A percentile compares a stretch with the other conserved stretches of the same genome.
These are phyloP conservation scores for Microdochium paspali DNA, from an alignment of 2,329 filamentous ascomycete genomes.

Conservation along the genomic window DNA sequence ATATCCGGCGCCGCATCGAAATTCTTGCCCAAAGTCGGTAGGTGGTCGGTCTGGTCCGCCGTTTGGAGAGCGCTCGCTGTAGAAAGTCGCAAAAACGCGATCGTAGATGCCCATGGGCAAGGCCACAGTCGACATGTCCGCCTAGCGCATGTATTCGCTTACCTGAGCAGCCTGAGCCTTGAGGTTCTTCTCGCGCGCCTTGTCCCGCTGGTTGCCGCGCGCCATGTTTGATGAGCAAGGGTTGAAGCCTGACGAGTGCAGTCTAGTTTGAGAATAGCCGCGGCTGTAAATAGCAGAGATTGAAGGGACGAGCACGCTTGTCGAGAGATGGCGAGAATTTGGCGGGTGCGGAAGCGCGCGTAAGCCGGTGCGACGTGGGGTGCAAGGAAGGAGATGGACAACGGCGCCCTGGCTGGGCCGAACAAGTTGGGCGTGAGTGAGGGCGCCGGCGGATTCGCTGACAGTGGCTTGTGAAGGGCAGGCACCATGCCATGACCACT, in stretches of 20 bases:
- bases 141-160: slow-evolving; percentile 20
- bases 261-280: no score
- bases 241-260: no score
- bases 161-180: slow-evolving; percentile 60
- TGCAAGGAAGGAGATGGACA: neutral
- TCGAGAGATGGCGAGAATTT: neutral
- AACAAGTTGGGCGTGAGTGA: neutral
- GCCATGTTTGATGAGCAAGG: slow-evolving; percentile 50
- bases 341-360: neutral
- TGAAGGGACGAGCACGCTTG: slow-evolving; percentile 13
- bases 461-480: neutral
- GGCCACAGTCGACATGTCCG: no score
- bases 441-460: neutral
- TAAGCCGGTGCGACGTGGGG: neutral
- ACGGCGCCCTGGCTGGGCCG: neutral
- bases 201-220: slow-evolving; percentile 92
- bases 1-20: no score
- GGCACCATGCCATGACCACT: no score
- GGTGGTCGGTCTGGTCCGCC: no score
- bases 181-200: slow-evolving; percentile 78
- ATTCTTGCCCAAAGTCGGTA: neutral
- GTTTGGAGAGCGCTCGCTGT: no score
- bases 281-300: slow-evolving; percentile 1
- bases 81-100: no score
- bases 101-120: no score